Base-by-base conservation (phyloP, 176 grass and related monocot genomes). In the Tuctoria greenei region DNA sequence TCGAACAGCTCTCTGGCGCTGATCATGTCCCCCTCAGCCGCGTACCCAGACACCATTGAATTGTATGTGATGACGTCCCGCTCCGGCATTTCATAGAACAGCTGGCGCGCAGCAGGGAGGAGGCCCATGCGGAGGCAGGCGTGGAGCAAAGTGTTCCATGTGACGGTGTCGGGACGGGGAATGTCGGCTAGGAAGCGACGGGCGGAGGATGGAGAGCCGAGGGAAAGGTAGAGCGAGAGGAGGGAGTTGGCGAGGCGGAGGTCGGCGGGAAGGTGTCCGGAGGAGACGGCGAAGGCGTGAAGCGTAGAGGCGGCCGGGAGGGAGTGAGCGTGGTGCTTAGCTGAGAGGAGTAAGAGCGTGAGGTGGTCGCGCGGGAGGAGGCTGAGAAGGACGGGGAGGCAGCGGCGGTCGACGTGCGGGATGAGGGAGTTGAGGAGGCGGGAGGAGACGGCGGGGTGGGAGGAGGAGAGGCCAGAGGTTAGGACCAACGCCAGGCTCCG, bases 91-190 rank as follows among this genome's bases (percentile, higher is more conserved):
- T 89, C 41, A 24, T 82, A 73, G 69, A 93, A 90, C 73, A 93
- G 51, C 5, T 42, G 64, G 41, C 81, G 78, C 1, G 91, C 87
- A n/a, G 57, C 52, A 4, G 61, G 59, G 59, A 93, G 64, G 81
- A 85, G 75, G 13, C 45, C 45, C 45, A 16, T 16, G 12, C 71
- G 67, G 36, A 87, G 67, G 64, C 72, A 90, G 5, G 81, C 78
- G 31, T 67, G 69, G 27, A 93, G 85, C 69, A 90, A 79, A 0
- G 84, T 90, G 70, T 93, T 93, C 91, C 91, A 93, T 56, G 81
- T 90, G 73, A 93, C 87, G 17, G 72, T 67, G 69, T 73, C 81
- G 0, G 88, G 84, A 56, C 82, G 51, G 12, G 84, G 77, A 41
- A 90, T 74, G 43, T 90, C 88, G 17, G 87, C 81, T 10, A 93